These are phyloP conservation scores for Auricularia heimuer DNA, from an alignment of 768 basidiomycete species.

Conservation along the genomic window DNA sequence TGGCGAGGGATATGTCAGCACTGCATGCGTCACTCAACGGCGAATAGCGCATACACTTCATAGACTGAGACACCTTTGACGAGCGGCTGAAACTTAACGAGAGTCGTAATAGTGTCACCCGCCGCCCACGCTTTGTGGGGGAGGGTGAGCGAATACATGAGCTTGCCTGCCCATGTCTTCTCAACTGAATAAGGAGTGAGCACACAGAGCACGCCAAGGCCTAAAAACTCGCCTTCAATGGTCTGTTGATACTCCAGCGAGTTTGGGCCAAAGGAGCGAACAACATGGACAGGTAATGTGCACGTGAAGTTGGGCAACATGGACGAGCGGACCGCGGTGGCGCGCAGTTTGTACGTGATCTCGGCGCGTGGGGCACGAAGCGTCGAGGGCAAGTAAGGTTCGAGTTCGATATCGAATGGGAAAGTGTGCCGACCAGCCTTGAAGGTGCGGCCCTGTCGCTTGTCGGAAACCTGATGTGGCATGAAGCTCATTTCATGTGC, in stretches of 20 bases:
- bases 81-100: conserved; percentile 81
- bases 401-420: conserved; percentile 82
- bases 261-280: conserved; percentile 67
- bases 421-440: conserved; percentile 93
- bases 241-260: conserved; percentile 94
- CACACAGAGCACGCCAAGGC: not conserved
- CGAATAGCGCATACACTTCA: conserved; percentile 21
- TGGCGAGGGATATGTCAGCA: too few species aligned
- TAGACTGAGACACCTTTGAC: conserved; percentile 69
- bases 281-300: conserved; percentile 48
- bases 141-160: conserved; percentile 90
- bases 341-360: conserved; percentile 81
- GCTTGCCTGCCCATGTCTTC: conserved; percentile 94
- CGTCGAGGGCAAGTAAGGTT: conserved; percentile 75
- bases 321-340: conserved; percentile 69
- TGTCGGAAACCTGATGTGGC: conserved; percentile 57
- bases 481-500: conserved; percentile 84
- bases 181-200: conserved; percentile 37
- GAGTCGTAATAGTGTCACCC: conserved; percentile 72
- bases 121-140: conserved; percentile 95
- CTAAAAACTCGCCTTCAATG: conserved; percentile 42
- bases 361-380: conserved; percentile 23
- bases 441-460: conserved; percentile 71
- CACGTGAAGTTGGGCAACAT: conserved; percentile 58
- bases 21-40: too few species aligned